Base-by-base conservation (phyloP, 2,329 filamentous ascomycete species). In the Colletotrichum trifolii region DNA sequence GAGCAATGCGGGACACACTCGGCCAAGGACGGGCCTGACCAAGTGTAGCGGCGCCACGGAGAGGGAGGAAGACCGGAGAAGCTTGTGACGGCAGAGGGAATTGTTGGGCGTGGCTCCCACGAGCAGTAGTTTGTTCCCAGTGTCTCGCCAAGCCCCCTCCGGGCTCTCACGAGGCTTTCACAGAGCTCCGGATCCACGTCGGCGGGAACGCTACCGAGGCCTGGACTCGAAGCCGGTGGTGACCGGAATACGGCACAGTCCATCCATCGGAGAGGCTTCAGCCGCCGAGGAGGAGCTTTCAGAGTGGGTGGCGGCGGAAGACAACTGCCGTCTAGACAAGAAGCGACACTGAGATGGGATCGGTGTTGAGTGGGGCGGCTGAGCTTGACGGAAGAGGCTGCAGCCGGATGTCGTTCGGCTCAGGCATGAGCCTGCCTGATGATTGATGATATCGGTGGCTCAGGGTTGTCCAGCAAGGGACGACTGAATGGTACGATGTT, bases 41-140 rank as follows among this genome's bases (percentile, higher is more conserved):
- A 63, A 33, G 47, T 48, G 53, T 53, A 63, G 58, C 47, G 59
- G 47, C 47, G 36, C 59, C 42, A 63, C 25, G 12, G 38, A 11
- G 35, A 15, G 38, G 42, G 25, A 25, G 34, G 40, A 38, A 12
- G 36, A 52, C n/a, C 12, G 11, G 54, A 57, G 25, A 36, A 35
- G 42, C 8, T 36, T 11, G 35, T 12, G 45, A 46, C 6, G 13
- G 11, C 33, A 25, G 15, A 11, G 15, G 49, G 10, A 13, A 38
- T 43, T 38, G 15, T 45, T 47, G 52, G 42, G 13, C n/a, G 49
- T 53, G 36, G 36, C 25, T 38, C 25, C 8, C 42, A 36, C 36
- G 34, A 42, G 36, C 35, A 57, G 35, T 11, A 39, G 2, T n/a
- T 34, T 48, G 47, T 43, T 25, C 46, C 48, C 33, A 15, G 40